phyloP scores from a whole-genome alignment of 2,329 filamentous ascomycete genomes.

The Alternaria triticimaculans region DNA sequence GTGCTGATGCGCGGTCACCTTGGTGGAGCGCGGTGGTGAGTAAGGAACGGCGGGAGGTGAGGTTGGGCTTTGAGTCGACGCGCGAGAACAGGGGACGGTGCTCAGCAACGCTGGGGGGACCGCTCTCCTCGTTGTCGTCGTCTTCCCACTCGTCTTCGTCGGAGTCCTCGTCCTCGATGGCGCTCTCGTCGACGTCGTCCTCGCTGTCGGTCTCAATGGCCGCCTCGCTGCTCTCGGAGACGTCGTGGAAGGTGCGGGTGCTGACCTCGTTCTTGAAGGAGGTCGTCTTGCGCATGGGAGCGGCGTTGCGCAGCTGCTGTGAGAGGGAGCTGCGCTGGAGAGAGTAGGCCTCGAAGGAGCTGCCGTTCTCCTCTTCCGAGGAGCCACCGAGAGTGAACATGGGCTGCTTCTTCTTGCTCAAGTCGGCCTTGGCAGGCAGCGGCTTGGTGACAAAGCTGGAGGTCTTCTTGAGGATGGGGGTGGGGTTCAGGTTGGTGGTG shows the following conservation, averaged over 20 bases:
- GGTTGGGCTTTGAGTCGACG: conserved; percentile 84
- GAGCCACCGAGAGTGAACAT: conserved; percentile 80
- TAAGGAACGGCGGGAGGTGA: conserved; percentile 85
- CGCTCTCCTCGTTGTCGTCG: conserved; percentile 76
- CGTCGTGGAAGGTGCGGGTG: conserved; percentile 68
- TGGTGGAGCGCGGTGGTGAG: conserved; percentile 90
- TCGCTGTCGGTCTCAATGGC: conserved; percentile 66
- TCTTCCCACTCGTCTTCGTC: conserved; percentile 63
- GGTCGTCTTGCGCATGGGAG: conserved; percentile 72
- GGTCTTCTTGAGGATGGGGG: conserved; percentile 66
- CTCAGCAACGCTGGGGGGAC: conserved; percentile 81
- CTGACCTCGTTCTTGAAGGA: conserved; percentile 81
- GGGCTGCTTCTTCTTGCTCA: conserved; percentile 69
- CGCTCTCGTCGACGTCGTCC: conserved; percentile 64
- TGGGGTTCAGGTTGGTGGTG: conserved; percentile 63
- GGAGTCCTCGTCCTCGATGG: conserved; percentile 67
- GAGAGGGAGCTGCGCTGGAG: conserved; percentile 62
- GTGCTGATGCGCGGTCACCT: conserved; percentile 71
- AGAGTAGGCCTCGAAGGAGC: conserved; percentile 69
- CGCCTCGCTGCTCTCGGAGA: conserved; percentile 63
- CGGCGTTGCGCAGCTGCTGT: conserved; percentile 58
- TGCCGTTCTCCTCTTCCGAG: conserved; percentile 83
- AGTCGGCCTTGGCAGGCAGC: conserved; percentile 42
- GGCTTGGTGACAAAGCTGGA: conserved; percentile 39
- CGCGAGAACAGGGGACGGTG: conserved; percentile 79